Evolutionary conservation across 345 rosid genomes (phyloP).

Genomic region (Arabis hirsuta): DNA sequence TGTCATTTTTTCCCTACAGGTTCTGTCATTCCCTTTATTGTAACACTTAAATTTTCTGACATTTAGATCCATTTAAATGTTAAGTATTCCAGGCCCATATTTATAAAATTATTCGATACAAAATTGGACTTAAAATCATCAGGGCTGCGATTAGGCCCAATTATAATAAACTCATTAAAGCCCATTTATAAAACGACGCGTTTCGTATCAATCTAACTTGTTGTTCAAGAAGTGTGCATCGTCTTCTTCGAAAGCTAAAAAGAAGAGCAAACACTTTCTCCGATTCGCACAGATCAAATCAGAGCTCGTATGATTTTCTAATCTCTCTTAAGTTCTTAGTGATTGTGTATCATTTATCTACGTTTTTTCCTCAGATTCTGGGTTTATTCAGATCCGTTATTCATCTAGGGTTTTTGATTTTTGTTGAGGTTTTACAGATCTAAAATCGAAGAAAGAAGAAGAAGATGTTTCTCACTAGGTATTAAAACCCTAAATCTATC

Average conservation of each 20-base stretch:
- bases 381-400: constrained; percentile 1
- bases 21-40: constrained; percentile 37
- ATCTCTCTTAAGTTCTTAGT: neutral
- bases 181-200: constrained; percentile 25
- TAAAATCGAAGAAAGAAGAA: constrained; percentile 22
- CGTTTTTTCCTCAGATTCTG: neutral
- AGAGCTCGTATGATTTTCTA: constrained; percentile 4
- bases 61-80: neutral
- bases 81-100: constrained; percentile 14
- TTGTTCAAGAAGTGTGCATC: constrained; percentile 39
- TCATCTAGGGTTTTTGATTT: constrained; percentile 34
- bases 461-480: constrained; percentile 81
- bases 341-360: neutral
- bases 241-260: constrained; percentile 16
- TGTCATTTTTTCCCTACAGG: no score
- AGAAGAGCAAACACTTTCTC: constrained; percentile 20
- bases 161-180: neutral
- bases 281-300: constrained; percentile 36
- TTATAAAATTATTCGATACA: neutral
- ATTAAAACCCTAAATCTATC: neutral
- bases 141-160: neutral
- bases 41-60: constrained; percentile 21
- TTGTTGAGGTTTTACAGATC: constrained; percentile 41
- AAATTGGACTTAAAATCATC: neutral
- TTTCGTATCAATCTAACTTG: constrained; percentile 40